Evolutionary conservation across 805 yeast species (phyloP).

Genomic region (Clavispora fructus): DNA sequence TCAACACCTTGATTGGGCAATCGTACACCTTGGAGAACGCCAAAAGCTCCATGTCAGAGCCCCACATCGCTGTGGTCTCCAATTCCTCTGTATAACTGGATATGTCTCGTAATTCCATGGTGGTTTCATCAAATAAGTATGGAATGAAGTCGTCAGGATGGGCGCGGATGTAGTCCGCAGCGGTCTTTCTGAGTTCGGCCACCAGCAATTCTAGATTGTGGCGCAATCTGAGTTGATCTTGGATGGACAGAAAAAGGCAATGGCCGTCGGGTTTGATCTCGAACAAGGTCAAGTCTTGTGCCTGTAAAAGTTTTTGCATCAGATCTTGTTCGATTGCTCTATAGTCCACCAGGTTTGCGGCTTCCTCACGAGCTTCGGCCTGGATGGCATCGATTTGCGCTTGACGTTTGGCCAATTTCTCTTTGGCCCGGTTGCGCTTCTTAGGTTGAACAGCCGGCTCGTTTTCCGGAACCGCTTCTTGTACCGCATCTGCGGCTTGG

Average conservation of each 20-base stretch:
- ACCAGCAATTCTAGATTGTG: slow-evolving; percentile 35
- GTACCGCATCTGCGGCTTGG: not conserved
- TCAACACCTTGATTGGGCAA: slow-evolving; percentile 69
- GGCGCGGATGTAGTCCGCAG: slow-evolving; percentile 61
- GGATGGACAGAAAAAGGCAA: slow-evolving; percentile 81
- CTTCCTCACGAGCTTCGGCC: slow-evolving; percentile 69
- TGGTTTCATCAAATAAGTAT: slow-evolving; percentile 74
- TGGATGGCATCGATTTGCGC: slow-evolving; percentile 59
- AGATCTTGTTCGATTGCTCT: slow-evolving; percentile 68
- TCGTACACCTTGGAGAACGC: slow-evolving; percentile 71
- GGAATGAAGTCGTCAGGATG: slow-evolving; percentile 74
- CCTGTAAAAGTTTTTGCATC: slow-evolving; percentile 47
- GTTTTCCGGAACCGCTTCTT: not conserved
- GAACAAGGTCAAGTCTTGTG: slow-evolving; percentile 46
- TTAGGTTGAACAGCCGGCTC: slow-evolving; percentile 19
- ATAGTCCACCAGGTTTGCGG: slow-evolving; percentile 58
- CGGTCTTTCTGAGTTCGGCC: slow-evolving; percentile 53
- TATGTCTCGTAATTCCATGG: slow-evolving; percentile 58
- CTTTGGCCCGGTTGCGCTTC: slow-evolving; percentile 75
- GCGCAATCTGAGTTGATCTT: slow-evolving; percentile 66
- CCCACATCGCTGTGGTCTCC: slow-evolving; percentile 86
- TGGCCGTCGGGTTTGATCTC: slow-evolving; percentile 92
- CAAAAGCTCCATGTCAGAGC: slow-evolving; percentile 87
- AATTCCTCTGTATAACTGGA: slow-evolving; percentile 65
- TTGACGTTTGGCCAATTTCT: slow-evolving; percentile 69